phyloP scores from a whole-genome alignment of 1,139 yeast genomes.

The Blastobotrys ciferrii region DNA sequence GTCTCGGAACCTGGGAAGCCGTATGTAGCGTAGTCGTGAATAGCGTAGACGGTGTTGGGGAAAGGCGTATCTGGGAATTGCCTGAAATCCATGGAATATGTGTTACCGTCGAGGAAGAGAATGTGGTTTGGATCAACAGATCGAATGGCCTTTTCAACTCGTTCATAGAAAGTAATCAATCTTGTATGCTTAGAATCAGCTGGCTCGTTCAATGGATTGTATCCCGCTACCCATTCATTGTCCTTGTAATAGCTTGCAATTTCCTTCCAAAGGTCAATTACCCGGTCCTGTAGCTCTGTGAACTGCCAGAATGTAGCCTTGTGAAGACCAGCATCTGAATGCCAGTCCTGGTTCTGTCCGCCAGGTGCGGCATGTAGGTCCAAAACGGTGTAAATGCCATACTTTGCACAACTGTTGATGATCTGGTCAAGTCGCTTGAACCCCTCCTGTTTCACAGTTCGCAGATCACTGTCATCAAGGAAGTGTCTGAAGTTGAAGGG shows the following conservation, averaged over 20 bases:
- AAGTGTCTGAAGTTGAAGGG: conserved; percentile 51
- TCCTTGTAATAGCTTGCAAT: conserved; percentile 45
- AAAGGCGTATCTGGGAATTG: conserved; percentile 40
- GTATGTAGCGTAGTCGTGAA: conserved; percentile 44
- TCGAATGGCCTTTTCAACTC: conserved; percentile 41
- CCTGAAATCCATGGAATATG: conserved; percentile 49
- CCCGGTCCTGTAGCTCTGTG: conserved; percentile 45
- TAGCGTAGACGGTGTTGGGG: conserved; percentile 47
- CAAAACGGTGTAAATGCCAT: conserved; percentile 43
- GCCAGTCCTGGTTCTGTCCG: conserved; percentile 53
- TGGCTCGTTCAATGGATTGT: conserved; percentile 50
- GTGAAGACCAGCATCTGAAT: conserved; percentile 45
- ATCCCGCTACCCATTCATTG: conserved; percentile 49
- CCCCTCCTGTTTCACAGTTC: conserved; percentile 42
- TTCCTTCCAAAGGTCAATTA: conserved; percentile 43
- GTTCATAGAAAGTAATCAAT: conserved; percentile 40
- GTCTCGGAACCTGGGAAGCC: conserved; percentile 42
- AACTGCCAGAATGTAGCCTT: conserved; percentile 48
- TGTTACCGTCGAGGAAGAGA: conserved; percentile 47
- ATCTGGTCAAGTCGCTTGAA: conserved; percentile 44
- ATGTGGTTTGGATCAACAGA: conserved; percentile 46
- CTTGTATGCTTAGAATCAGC: conserved; percentile 43
- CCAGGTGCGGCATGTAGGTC: conserved; percentile 50
- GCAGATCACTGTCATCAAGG: conserved; percentile 44
- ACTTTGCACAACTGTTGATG: conserved; percentile 42